These are phyloP conservation scores for Leccinum variicolor DNA, from an alignment of 768 basidiomycete species.

Conservation along the genomic window DNA sequence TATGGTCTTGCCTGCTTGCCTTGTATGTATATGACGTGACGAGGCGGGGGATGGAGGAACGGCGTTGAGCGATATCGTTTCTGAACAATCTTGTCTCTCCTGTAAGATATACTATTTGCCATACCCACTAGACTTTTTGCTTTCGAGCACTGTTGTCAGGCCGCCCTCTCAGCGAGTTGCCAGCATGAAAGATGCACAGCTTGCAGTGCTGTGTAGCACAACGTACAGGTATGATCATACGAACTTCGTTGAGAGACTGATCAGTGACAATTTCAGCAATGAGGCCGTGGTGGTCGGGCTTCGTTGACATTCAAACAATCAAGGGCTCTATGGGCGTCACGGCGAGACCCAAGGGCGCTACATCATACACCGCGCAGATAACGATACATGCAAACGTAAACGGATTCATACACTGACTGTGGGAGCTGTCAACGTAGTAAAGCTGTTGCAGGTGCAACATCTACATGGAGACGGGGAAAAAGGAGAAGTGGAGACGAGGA, in stretches of 20 bases:
- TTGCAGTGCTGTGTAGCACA: neutral
- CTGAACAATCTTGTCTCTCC: conserved; percentile 18
- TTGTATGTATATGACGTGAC: conserved; percentile 22
- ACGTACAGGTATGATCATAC: neutral
- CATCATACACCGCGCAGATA: neutral
- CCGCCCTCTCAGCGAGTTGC: neutral
- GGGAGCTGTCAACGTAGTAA: conserved; percentile 5
- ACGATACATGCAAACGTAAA: conserved; percentile 10
- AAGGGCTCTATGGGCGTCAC: conserved; percentile 2
- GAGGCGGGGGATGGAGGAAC: conserved; percentile 17
- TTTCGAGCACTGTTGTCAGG: neutral
- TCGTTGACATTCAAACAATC: neutral
- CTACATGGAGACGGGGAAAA: conserved; percentile 9
- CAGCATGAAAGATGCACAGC: neutral
- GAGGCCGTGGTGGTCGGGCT: conserved; percentile 1
- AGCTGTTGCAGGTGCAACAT: neutral
- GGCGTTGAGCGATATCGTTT: conserved; percentile 8
- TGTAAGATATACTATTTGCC: conserved; percentile 21
- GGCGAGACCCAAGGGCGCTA: neutral
- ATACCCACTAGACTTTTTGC: conserved; percentile 27
- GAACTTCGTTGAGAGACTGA: neutral
- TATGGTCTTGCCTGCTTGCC: conserved; percentile 21
- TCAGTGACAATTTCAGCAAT: neutral
- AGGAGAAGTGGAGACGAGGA: neutral
- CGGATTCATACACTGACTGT: neutral